Conservation (phyloP, 805 yeast species). For the Myxozyma nipponensis region DNA sequence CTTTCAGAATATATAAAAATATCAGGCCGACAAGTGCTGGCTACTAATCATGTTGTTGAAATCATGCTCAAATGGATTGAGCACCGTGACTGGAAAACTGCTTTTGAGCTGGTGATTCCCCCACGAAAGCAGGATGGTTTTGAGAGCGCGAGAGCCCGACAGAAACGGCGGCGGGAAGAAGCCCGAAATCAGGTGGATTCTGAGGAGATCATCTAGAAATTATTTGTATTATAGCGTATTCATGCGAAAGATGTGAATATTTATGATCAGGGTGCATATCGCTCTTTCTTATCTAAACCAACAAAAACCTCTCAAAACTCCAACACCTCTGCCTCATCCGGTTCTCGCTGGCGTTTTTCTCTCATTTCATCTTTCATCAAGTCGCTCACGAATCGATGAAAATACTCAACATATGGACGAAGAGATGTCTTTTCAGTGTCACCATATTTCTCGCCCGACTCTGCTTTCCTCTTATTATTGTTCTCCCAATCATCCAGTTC, state of each 20-base stretch:
- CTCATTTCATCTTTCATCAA: conserved; percentile 54
- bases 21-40: conserved; percentile 82
- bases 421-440: conserved; percentile 51
- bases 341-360: conserved; percentile 44
- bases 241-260: too few species aligned
- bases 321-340: conserved; percentile 13
- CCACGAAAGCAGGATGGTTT: conserved; percentile 52
- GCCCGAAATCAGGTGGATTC: too few species aligned
- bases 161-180: conserved; percentile 27
- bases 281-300: background rate
- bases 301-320: conserved; percentile 24
- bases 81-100: conserved; percentile 72
- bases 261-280: too few species aligned
- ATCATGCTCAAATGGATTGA: conserved; percentile 78
- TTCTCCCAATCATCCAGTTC: conserved; percentile 49
- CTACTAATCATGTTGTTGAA: conserved; percentile 94
- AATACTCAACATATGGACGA: conserved; percentile 65
- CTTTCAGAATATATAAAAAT: conserved; percentile 78
- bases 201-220: too few species aligned
- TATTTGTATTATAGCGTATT: too few species aligned
- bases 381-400: conserved; percentile 57
- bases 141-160: conserved; percentile 22
- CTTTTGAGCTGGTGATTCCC: conserved; percentile 86
- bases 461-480: background rate
- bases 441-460: conserved; percentile 9